Conservation (phyloP, 1,284 basidiomycete species). For the Cryptococcus sp. region DNA sequence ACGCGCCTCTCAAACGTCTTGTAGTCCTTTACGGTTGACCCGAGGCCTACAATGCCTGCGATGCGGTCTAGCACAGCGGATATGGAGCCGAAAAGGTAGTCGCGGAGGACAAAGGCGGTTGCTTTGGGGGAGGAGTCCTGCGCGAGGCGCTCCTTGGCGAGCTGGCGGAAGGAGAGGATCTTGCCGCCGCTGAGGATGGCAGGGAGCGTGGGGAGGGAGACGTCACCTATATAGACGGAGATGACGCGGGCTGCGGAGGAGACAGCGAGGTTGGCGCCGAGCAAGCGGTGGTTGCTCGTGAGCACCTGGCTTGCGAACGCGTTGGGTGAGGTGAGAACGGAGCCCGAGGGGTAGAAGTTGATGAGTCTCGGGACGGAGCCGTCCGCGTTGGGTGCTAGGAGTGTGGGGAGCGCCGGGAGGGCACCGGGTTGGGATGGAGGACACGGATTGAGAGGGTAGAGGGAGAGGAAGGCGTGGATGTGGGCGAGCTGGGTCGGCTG, state of each 20-base stretch:
- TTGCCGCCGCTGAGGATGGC: conserved; percentile 32
- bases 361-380: conserved; percentile 34
- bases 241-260: conserved; percentile 28
- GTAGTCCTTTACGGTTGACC: conserved; percentile 32
- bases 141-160: conserved; percentile 28
- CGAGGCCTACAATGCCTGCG: conserved; percentile 28
- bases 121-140: conserved; percentile 18
- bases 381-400: conserved; percentile 27
- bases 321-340: conserved; percentile 37
- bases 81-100: conserved; percentile 29
- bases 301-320: conserved; percentile 45
- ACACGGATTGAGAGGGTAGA: conserved; percentile 44
- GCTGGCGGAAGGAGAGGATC: conserved; percentile 28
- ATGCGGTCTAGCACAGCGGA: conserved; percentile 16
- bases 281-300: conserved; percentile 37
- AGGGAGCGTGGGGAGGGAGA: conserved; percentile 37
- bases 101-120: conserved; percentile 33
- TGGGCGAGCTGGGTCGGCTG: conserved; percentile 34
- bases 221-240: conserved; percentile 39
- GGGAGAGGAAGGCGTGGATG: conserved; percentile 46
- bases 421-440: conserved; percentile 40
- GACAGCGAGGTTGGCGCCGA: conserved; percentile 38
- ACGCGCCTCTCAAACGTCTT: conserved; percentile 30
- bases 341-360: conserved; percentile 44
- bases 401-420: conserved; percentile 45